Conservation (phyloP, 176 grass and related monocot genomes). For the Oryza meyeriana region DNA sequence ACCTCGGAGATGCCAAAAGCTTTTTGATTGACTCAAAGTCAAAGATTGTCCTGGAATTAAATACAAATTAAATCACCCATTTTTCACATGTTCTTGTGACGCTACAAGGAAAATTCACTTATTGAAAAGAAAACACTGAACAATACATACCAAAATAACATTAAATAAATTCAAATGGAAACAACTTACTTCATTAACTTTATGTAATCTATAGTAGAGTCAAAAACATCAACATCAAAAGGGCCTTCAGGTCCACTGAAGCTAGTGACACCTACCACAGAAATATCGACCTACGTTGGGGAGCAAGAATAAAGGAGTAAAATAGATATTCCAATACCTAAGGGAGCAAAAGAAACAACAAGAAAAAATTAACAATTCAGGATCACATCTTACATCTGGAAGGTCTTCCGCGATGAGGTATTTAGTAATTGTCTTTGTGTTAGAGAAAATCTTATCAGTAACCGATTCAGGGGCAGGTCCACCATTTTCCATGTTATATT, state of each 20-base stretch:
- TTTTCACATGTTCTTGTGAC: not conserved
- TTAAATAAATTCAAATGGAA: slow-evolving; percentile 18
- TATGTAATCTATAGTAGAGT: slow-evolving; percentile 85
- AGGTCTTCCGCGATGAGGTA: slow-evolving; percentile 85
- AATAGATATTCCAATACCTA: not conserved
- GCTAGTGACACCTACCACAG: slow-evolving; percentile 63
- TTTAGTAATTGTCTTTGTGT: slow-evolving; percentile 79
- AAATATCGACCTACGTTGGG: slow-evolving; percentile 79
- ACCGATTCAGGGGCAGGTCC: slow-evolving; percentile 92
- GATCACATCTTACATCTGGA: slow-evolving; percentile 58
- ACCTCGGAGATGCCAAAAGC: slow-evolving; percentile 81
- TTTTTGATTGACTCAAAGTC: slow-evolving; percentile 84
- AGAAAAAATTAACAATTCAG: slow-evolving; percentile 4
- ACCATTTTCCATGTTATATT: slow-evolving; percentile 99
- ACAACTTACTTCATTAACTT: slow-evolving; percentile 92
- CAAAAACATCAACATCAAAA: slow-evolving; percentile 96
- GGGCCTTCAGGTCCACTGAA: slow-evolving; percentile 79
- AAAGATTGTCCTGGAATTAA: slow-evolving; percentile 72
- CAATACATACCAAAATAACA: not conserved
- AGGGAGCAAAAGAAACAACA: not conserved
- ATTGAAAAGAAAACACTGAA: slow-evolving; percentile 17
- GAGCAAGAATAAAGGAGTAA: slow-evolving; percentile 1
- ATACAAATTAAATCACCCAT: slow-evolving; percentile 15
- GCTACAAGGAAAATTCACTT: slow-evolving; percentile 6
- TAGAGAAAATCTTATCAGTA: slow-evolving; percentile 85